These are phyloP conservation scores for Lepidium aucheri DNA, from an alignment of 345 rosid genomes.

Conservation along the genomic window DNA sequence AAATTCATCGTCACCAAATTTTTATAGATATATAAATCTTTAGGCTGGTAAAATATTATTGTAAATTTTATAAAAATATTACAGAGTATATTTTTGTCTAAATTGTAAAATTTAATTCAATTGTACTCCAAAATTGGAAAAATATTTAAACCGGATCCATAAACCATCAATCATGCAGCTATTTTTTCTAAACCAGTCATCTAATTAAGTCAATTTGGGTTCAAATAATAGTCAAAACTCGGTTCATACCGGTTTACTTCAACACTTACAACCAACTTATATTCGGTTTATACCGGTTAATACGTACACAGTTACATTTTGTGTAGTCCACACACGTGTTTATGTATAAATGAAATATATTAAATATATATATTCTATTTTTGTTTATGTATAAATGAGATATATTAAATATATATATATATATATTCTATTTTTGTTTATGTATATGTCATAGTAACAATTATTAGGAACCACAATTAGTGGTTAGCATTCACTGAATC, in stretches of 20 bases:
- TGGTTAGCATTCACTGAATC: conserved; percentile 17
- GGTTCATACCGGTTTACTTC: not conserved
- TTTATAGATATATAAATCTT: too few relatives aligned
- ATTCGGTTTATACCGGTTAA: not conserved
- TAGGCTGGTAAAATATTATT: too few relatives aligned
- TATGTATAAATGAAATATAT: too few relatives aligned
- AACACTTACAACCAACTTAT: not conserved
- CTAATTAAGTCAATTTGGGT: not conserved
- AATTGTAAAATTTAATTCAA: too few relatives aligned
- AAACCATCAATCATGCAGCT: too few relatives aligned
- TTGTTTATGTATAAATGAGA: not conserved
- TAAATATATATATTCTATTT: too few relatives aligned
- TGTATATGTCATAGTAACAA: not conserved
- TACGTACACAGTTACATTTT: not conserved
- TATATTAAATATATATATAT: not conserved
- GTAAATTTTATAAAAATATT: too few relatives aligned
- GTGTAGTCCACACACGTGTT: conserved; percentile 3
- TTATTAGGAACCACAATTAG: conserved; percentile 2
- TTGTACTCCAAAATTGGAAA: too few relatives aligned
- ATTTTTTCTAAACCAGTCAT: too few relatives aligned
- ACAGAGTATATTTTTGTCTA: too few relatives aligned
- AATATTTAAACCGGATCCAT: too few relatives aligned
- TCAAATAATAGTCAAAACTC: not conserved
- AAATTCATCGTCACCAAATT: too few relatives aligned
- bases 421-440: not conserved